Conservation (phyloP, 1,284 basidiomycete species). For the Testicularia cyperi region DNA sequence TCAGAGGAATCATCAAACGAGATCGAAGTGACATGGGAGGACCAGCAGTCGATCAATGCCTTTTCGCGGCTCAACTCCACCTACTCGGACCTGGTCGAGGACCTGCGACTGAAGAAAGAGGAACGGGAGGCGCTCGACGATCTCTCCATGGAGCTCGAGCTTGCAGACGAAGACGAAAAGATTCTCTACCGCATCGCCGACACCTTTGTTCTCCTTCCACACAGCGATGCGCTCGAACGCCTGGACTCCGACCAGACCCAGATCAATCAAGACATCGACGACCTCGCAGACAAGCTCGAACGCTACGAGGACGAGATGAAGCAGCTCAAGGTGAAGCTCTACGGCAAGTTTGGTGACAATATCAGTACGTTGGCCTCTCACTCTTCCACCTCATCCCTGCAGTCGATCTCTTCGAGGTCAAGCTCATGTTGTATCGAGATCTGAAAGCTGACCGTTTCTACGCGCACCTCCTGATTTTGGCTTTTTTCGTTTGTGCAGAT, state of each 20-base stretch:
- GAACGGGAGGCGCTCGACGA: slow-evolving; percentile 93
- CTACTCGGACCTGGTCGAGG: slow-evolving; percentile 72
- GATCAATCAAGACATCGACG: slow-evolving; percentile 68
- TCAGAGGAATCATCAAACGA: too few relatives aligned
- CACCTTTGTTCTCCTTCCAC: slow-evolving; percentile 77
- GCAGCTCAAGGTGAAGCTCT: slow-evolving; percentile 79
- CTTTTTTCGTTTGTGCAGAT: slow-evolving; percentile 14
- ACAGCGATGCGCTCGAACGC: slow-evolving; percentile 72
- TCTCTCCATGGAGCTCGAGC: slow-evolving; percentile 80
- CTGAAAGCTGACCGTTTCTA: too few relatives aligned
- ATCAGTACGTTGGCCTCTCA: slow-evolving; percentile 66
- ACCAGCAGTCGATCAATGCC: slow-evolving; percentile 87
- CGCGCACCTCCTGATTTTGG: too few relatives aligned
- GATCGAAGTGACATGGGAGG: slow-evolving; percentile 89
- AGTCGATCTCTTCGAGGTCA: too few relatives aligned
- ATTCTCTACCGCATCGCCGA: slow-evolving; percentile 85
- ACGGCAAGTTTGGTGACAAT: slow-evolving; percentile 87
- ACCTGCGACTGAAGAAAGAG: slow-evolving; percentile 73
- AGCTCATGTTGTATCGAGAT: too few relatives aligned
- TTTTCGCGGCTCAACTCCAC: slow-evolving; percentile 90
- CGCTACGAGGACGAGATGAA: slow-evolving; percentile 84
- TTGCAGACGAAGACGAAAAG: slow-evolving; percentile 24
- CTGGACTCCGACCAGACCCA: slow-evolving; percentile 72
- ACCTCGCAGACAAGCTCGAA: slow-evolving; percentile 67
- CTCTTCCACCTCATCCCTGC: too few relatives aligned